Evolutionary conservation across 106 monocot species (phyloP), one percentile per base, ranked within the genome.

Genomic region (Chionographis japonica): DNA sequence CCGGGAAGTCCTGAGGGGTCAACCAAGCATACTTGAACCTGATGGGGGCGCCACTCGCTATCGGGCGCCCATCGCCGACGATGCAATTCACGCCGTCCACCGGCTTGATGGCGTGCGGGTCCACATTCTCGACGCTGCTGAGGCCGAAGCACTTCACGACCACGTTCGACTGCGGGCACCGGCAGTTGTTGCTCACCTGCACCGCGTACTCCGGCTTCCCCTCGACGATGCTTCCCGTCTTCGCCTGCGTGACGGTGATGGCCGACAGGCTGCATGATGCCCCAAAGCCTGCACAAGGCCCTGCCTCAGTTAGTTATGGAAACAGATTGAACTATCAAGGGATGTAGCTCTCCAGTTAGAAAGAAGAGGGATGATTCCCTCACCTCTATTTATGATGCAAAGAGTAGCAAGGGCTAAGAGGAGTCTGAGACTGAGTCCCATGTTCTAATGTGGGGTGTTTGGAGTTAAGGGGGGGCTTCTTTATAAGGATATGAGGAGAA

Each of bases 141-240:
- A 86, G 81, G 6, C 85, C 85, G 50, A 55, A 70, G 68, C 85
- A 86, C 15, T 41, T 40, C 10, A 81, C 8, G 18, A 61, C 2
- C 50, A 86, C 65, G 14, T 50, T 66, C 11, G 78, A 53, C 56
- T 81, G 81, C 1, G 78, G 27, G 37, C 85, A 86, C 6, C 27
- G 8, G 54, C 85, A 86, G 7, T 18, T 54, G 81, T 81, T 86
- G 17, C 15, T 71, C 61, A 81, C 67, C 8, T 63, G 58, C 19
- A 86, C 85, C 53, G 68, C 71, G 64, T 81, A 86, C 71, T 81
- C 80, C 8, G 81, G 71, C 68, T 81, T 78, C 20, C 81, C 85
- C 12, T 72, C 70, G 3, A 86, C 73, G 49, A 53, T n/a, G 9
- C 12, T n/a, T 9, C 85, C 81, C 0, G 78, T 81, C 57, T 52